Base-by-base conservation (phyloP, 257 asterid genomes). In the Nyctanthes arbortristis region DNA sequence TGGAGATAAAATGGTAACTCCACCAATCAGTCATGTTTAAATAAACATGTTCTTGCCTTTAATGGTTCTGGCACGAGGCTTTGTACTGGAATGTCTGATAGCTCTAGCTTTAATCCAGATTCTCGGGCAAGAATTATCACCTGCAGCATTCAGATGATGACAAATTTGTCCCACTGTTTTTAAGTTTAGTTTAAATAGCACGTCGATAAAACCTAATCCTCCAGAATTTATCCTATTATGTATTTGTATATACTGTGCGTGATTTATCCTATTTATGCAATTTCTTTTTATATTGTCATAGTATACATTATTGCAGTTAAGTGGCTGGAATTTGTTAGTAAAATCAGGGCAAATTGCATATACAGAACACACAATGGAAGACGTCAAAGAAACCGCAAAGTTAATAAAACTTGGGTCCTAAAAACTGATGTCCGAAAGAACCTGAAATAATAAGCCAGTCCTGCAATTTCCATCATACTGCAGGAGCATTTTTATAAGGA, bases 121-220 rank as follows among this genome's bases (percentile, higher is more conserved):
- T 94, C 99, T 77, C 99, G 82, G 36, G 99, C 99, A 76, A 94
- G 97, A 83, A 94, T 94, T 74, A 91, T 91, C 70, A 94, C 97
- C 99, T 94, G 86, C 67, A 71, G 59, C 54, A 66, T 11, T 40
- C 30, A 79, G 18, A 3, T 52, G 31, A 57, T 52, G 33, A 57
- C 65, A 70, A 20, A 67, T 33, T 45, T 63, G 71, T 71, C 63
- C 28, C 54, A 54, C 36, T 58, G 34, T 27, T 27, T 31, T 39
- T 31, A 31, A 60, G 31, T 10, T 47, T 22, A 65, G 56, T 11
- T 43, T 35, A 49, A 37, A 37, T 24, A 31, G 64, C 58, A 20
- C 27, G 2, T n/a, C 1, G 57, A 18, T 6, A 5, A 7, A 49
- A 49, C 29, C n/a, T n/a, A n/a, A n/a, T n/a, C n/a, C n/a, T n/a